Percentiles rank a stretch among this genome's conserved stretches.
These are phyloP conservation scores for Fusarium anguioides DNA, from an alignment of 2,329 filamentous ascomycete species.

Conservation along the genomic window DNA sequence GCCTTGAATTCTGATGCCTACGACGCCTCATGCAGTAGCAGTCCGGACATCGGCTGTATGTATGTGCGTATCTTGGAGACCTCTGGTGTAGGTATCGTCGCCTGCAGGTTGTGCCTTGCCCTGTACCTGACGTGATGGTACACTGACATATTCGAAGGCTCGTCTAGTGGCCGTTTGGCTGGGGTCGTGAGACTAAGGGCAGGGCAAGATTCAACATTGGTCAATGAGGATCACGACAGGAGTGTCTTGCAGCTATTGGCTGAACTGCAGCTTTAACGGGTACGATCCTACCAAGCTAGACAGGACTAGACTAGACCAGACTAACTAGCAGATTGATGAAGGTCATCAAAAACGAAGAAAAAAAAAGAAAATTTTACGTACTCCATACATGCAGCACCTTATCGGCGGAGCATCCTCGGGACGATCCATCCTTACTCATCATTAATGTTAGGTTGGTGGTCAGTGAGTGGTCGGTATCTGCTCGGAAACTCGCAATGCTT, in stretches of 20 bases:
- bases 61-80: slow-evolving; percentile 34
- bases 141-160: slow-evolving; percentile 27
- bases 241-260: slow-evolving; percentile 29
- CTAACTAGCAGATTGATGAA: slow-evolving; percentile 15
- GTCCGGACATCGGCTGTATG: slow-evolving; percentile 41
- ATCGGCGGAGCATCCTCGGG: slow-evolving; percentile 46
- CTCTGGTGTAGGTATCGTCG: slow-evolving; percentile 36
- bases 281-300: slow-evolving; percentile 18
- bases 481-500: slow-evolving; percentile 33
- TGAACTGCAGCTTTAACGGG: slow-evolving; percentile 20
- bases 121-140: slow-evolving; percentile 38
- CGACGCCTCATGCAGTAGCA: slow-evolving; percentile 26
- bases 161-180: slow-evolving; percentile 45
- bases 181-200: slow-evolving; percentile 23
- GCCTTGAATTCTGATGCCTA: not conserved
- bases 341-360: slow-evolving; percentile 22
- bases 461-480: slow-evolving; percentile 20
- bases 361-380: slow-evolving; percentile 38
- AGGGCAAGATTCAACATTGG: slow-evolving; percentile 32
- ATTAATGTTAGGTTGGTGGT: not conserved
- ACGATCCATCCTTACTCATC: slow-evolving; percentile 32
- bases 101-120: slow-evolving; percentile 26
- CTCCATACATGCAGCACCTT: slow-evolving; percentile 22
- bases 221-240: slow-evolving; percentile 25
- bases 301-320: too few relatives aligned